These are phyloP conservation scores for Pseudonitzschia multistriata DNA, from an alignment of 108 stramenopile genomes.

Conservation along the genomic window DNA sequence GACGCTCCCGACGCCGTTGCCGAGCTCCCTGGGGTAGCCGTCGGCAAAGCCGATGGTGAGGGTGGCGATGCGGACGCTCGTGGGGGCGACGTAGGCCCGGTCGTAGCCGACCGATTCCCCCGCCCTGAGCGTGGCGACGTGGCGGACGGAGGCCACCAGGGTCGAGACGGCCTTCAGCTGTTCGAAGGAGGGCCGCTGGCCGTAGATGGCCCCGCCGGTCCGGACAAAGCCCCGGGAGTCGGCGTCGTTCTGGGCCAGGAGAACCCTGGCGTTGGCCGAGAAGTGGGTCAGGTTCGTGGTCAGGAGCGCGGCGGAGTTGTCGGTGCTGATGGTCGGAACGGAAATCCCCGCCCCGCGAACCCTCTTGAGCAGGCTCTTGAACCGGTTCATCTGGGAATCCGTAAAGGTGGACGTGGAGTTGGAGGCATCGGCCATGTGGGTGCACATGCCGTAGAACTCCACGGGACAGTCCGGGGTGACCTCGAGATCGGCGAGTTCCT, in stretches of 20 bases:
- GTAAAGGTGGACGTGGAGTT: slow-evolving; percentile 39
- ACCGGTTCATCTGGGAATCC: slow-evolving; percentile 53
- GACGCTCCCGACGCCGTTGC: slow-evolving; percentile 61
- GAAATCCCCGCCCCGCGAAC: slow-evolving; percentile 56
- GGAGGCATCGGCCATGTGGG: slow-evolving; percentile 83
- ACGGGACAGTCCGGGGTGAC: slow-evolving; percentile 47
- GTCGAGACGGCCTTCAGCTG: slow-evolving; percentile 58
- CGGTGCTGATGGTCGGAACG: slow-evolving; percentile 51
- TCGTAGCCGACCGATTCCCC: slow-evolving; percentile 81
- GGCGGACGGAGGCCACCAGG: slow-evolving; percentile 57
- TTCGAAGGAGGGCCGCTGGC: slow-evolving; percentile 62
- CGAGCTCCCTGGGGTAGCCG: slow-evolving; percentile 71
- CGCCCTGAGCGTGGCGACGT: slow-evolving; percentile 53
- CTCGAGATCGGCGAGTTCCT: slow-evolving; percentile 56
- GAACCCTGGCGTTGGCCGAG: slow-evolving; percentile 37
- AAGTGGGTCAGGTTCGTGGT: slow-evolving; percentile 55
- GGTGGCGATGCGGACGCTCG: slow-evolving; percentile 59
- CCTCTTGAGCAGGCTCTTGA: slow-evolving; percentile 47
- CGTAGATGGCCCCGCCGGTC: slow-evolving; percentile 69
- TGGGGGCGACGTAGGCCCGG: slow-evolving; percentile 57
- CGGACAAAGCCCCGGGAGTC: slow-evolving; percentile 63
- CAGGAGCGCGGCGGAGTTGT: slow-evolving; percentile 66
- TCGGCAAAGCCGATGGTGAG: slow-evolving; percentile 77
- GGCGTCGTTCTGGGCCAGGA: slow-evolving; percentile 42
- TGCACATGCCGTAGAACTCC: slow-evolving; percentile 75